phyloP scores from a whole-genome alignment of 2,329 filamentous ascomycete genomes.

The Neoscytalidium dimidiatum region DNA sequence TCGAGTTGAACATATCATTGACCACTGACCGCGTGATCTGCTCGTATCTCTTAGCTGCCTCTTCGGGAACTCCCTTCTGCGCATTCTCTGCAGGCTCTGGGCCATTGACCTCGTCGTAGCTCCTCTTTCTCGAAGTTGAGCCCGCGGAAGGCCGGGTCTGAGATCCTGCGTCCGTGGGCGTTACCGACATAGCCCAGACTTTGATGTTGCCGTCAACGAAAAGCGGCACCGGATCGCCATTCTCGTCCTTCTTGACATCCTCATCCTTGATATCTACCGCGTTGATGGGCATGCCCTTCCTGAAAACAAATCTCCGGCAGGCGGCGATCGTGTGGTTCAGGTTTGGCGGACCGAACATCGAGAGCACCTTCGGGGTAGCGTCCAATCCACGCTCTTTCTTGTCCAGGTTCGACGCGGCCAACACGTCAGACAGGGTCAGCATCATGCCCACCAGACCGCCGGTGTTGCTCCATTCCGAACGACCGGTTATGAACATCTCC shows the following conservation, averaged over 20 bases:
- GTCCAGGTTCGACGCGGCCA: conserved; percentile 48
- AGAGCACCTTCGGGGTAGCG: conserved; percentile 29
- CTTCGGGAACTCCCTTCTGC: conserved; percentile 25
- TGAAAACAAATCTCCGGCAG: conserved; percentile 79
- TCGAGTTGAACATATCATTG: conserved; percentile 76
- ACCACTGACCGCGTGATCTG: conserved; percentile 63
- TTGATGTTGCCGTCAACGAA: conserved; percentile 68
- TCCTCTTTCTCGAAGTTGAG: conserved; percentile 23
- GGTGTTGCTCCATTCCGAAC: conserved; percentile 70
- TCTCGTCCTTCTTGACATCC: conserved; percentile 29
- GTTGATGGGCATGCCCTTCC: conserved; percentile 75
- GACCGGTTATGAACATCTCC: conserved; percentile 82
- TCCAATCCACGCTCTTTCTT: conserved; percentile 33
- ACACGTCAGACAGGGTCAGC: conserved; percentile 75
- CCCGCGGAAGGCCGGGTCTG: conserved; percentile 18
- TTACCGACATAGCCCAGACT: conserved; percentile 79
- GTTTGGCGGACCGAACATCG: conserved; percentile 80
- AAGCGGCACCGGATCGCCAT: conserved; percentile 55
- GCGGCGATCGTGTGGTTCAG: conserved; percentile 80
- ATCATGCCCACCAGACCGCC: conserved; percentile 86
- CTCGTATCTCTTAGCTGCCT: conserved; percentile 46
- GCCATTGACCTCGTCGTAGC: conserved; percentile 34
- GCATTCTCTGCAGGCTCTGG: conserved; percentile 32
- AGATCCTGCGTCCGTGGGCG: conserved; percentile 26
- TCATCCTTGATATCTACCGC: conserved; percentile 64